phyloP scores from a whole-genome alignment of 2,329 filamentous ascomycete species.

The Phialemoniopsis sp. region DNA sequence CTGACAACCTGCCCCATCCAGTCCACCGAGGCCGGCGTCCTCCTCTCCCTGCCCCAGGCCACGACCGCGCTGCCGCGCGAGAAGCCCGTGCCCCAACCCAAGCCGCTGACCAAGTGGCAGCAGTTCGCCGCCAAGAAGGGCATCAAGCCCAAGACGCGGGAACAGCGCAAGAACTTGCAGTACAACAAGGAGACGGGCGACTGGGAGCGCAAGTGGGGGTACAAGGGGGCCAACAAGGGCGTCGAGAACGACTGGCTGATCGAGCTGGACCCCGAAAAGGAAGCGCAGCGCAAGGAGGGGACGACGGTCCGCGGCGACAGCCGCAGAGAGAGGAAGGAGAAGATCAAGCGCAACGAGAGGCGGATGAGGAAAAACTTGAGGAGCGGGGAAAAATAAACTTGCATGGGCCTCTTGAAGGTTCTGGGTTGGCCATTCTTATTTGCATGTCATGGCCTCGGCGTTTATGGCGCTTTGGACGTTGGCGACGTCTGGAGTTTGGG shows the following conservation, averaged over 20 bases:
- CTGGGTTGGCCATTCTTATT: neutral
- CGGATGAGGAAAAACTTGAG: slow-evolving; percentile 64
- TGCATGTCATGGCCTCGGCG: neutral
- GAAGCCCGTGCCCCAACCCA: slow-evolving; percentile 81
- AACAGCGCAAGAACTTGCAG: slow-evolving; percentile 68
- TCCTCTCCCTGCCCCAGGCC: slow-evolving; percentile 70
- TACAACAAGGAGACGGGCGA: slow-evolving; percentile 82
- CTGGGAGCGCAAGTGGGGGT: slow-evolving; percentile 94
- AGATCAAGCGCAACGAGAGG: slow-evolving; percentile 66
- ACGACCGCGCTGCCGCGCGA: slow-evolving; percentile 77
- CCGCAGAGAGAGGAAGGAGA: slow-evolving; percentile 62
- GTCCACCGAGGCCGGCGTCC: slow-evolving; percentile 65
- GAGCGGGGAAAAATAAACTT: slow-evolving; percentile 24
- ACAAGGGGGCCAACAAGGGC: slow-evolving; percentile 84
- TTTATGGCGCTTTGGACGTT: neutral
- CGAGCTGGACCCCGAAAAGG: slow-evolving; percentile 79
- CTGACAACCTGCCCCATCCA: slow-evolving; percentile 81
- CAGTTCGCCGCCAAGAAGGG: slow-evolving; percentile 96
- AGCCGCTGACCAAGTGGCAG: slow-evolving; percentile 90
- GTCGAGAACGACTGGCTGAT: slow-evolving; percentile 84
- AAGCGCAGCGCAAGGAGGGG: slow-evolving; percentile 58
- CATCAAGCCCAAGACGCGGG: slow-evolving; percentile 83
- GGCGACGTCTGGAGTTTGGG: slow-evolving; percentile 3
- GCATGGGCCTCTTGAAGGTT: neutral
- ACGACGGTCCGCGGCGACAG: slow-evolving; percentile 59